These are phyloP conservation scores for Phoma herbarum DNA, from an alignment of 2,329 filamentous ascomycete species.

Conservation along the genomic window DNA sequence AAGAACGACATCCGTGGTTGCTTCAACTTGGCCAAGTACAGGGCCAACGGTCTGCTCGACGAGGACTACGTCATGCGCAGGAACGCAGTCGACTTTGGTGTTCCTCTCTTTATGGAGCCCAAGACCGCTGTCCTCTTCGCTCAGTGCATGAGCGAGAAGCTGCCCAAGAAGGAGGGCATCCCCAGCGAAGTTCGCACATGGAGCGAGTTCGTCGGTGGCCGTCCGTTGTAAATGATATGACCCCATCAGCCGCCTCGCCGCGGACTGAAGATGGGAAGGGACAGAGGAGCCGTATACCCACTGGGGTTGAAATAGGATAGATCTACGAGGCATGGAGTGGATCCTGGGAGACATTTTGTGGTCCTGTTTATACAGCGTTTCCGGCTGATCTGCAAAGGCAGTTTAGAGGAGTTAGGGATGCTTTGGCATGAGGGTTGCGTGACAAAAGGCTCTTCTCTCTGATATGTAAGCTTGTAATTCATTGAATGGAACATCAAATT, in stretches of 20 bases:
- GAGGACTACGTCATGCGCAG: conserved; percentile 98
- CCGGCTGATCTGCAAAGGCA: conserved; percentile 13
- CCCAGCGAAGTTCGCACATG: conserved; percentile 90
- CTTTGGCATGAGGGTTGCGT: conserved; percentile 10
- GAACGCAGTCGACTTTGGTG: conserved; percentile 97
- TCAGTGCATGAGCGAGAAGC: conserved; percentile 95
- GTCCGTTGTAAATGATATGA: conserved; percentile 37
- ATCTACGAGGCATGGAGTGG: background rate
- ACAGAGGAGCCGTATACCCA: conserved; percentile 17
- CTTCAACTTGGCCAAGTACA: conserved; percentile 89
- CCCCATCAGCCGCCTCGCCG: conserved; percentile 8
- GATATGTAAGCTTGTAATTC: conserved; percentile 21
- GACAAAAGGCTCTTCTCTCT: conserved; percentile 16
- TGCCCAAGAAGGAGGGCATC: conserved; percentile 87
- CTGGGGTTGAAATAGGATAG: conserved; percentile 14
- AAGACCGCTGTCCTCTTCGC: conserved; percentile 97
- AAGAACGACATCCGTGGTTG: conserved; percentile 96
- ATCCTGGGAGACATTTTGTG: conserved; percentile 4
- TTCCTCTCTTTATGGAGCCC: conserved; percentile 97
- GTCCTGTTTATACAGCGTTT: conserved; percentile 17
- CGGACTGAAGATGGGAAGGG: background rate
- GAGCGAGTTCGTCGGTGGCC: conserved; percentile 87
- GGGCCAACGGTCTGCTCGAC: conserved; percentile 85
- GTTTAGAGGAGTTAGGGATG: conserved; percentile 15
- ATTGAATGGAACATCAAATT: conserved; percentile 3